These are phyloP conservation scores for Solanum chiquidenum DNA, from an alignment of 257 asterid genomes.

Conservation along the genomic window DNA sequence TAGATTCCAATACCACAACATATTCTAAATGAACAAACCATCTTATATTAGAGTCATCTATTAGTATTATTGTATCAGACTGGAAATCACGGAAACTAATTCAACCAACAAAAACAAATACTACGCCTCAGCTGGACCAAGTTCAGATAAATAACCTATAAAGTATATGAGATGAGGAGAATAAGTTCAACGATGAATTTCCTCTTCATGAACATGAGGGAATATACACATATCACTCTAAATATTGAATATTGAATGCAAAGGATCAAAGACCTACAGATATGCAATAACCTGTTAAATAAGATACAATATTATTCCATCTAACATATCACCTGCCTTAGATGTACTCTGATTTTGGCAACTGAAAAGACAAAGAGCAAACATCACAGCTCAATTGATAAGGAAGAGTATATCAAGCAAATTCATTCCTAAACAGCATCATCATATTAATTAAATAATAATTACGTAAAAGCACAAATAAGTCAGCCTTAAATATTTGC, in stretches of 20 bases:
- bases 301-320: not conserved
- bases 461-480: too few relatives aligned
- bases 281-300: not conserved
- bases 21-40: not conserved
- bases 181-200: not conserved
- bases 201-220: not conserved
- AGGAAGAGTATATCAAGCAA: not conserved
- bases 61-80: not conserved
- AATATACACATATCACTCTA: not conserved
- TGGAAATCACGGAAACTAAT: not conserved
- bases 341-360: slow-evolving; percentile 52
- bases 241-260: not conserved
- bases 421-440: not conserved
- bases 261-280: not conserved
- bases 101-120: not conserved
- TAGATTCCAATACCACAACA: not conserved
- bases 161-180: not conserved
- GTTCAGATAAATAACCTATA: not conserved
- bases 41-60: not conserved
- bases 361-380: slow-evolving; percentile 22
- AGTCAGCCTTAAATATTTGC: not conserved
- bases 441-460: not conserved
- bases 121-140: not conserved
- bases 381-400: not conserved
- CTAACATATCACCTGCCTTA: slow-evolving; percentile 38